Conservation (phyloP, 805 yeast genomes). For the Saccharomycopsis oosterbeekiorum region DNA sequence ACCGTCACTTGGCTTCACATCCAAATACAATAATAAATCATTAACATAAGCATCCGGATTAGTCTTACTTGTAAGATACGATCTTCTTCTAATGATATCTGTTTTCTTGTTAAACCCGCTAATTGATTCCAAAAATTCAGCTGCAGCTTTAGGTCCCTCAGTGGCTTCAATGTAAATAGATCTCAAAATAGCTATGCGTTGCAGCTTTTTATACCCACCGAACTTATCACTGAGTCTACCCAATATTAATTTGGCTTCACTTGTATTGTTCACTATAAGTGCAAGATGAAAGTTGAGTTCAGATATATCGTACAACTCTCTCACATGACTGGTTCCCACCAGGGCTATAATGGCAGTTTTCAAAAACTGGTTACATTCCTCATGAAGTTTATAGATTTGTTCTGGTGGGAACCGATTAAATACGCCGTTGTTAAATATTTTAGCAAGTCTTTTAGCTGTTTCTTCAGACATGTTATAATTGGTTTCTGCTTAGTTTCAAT, state of each 20-base stretch:
- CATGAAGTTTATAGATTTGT: constrained; percentile 33
- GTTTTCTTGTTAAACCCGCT: constrained; percentile 19
- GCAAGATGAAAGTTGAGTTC: constrained; percentile 67
- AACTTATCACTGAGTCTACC: constrained; percentile 62
- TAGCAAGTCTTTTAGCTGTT: constrained; percentile 37
- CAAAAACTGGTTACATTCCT: constrained; percentile 28
- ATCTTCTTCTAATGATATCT: constrained; percentile 21
- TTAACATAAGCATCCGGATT: constrained; percentile 36
- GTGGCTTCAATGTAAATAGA: constrained; percentile 50
- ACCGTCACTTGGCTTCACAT: constrained; percentile 62
- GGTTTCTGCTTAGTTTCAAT: not conserved
- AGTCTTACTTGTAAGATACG: constrained; percentile 17
- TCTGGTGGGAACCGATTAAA: constrained; percentile 41
- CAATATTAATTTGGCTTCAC: constrained; percentile 58
- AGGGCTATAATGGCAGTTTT: not conserved
- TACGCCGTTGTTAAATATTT: constrained; percentile 40
- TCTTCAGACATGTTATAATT: constrained; percentile 4
- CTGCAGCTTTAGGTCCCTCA: constrained; percentile 31
- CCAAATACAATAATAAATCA: constrained; percentile 44
- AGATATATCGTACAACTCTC: constrained; percentile 44
- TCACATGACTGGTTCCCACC: constrained; percentile 21
- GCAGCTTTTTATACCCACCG: constrained; percentile 39
- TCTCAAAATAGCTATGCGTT: constrained; percentile 45
- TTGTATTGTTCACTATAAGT: constrained; percentile 51
- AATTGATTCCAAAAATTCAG: constrained; percentile 26